phyloP scores from a whole-genome alignment of 306 rosid genomes.

The Crotalaria pallida region DNA sequence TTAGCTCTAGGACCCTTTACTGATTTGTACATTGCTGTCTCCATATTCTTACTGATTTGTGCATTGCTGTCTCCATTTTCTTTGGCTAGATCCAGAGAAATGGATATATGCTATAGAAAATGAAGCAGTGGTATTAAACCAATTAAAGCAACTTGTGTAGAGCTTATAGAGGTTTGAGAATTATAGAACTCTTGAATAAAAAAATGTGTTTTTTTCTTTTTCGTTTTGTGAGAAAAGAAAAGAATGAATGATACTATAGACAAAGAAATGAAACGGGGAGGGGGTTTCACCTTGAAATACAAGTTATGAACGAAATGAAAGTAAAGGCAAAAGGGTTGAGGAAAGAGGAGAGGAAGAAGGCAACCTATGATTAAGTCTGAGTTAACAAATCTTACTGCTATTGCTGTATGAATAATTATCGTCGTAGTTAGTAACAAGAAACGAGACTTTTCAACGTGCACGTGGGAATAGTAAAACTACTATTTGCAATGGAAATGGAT shows the following conservation, averaged over 20 bases:
- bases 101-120: background rate
- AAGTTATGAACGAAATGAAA: background rate
- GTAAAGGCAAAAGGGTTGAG: background rate
- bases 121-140: background rate
- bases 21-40: too few species aligned
- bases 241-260: conserved; percentile 11
- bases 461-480: too few species aligned
- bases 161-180: background rate
- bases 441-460: conserved; percentile 27
- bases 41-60: too few species aligned
- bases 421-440: conserved; percentile 23
- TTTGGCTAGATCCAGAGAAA: background rate
- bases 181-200: background rate
- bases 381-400: conserved; percentile 10
- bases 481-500: background rate
- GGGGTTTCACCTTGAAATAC: conserved; percentile 5
- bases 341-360: background rate
- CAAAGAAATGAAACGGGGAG: conserved; percentile 33
- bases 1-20: too few species aligned
- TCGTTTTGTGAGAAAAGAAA: too few species aligned
- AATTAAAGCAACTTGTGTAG: background rate
- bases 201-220: background rate
- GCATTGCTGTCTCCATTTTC: too few species aligned
- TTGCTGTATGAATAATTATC: conserved; percentile 54
- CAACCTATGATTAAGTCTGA: background rate